These are phyloP conservation scores for Mycosphaerella arachidis DNA, from an alignment of 2,329 filamentous ascomycete species.

Conservation along the genomic window DNA sequence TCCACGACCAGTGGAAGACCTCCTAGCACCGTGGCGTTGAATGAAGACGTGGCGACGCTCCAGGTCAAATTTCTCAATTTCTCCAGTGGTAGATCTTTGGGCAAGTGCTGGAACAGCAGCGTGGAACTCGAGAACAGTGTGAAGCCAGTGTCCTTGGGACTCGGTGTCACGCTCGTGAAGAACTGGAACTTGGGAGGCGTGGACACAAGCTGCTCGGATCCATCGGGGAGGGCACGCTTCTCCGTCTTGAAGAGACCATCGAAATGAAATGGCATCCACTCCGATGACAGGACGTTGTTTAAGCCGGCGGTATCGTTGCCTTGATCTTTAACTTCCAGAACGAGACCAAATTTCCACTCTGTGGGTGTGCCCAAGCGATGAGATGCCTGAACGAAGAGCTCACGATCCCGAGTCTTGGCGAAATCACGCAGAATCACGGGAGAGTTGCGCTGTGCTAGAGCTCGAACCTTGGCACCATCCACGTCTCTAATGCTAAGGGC, in stretches of 20 bases:
- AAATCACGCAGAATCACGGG: conserved; percentile 13
- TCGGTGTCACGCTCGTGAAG: conserved; percentile 9
- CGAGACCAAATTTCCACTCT: conserved; percentile 13
- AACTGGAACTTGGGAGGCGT: conserved; percentile 13
- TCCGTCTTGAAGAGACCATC: conserved; percentile 16
- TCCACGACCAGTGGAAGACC: conserved; percentile 5
- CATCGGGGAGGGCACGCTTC: conserved; percentile 2
- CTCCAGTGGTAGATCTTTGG: background rate
- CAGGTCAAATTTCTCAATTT: conserved; percentile 1
- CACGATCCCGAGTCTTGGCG: conserved; percentile 9
- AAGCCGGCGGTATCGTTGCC: conserved; percentile 7
- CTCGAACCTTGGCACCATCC: conserved; percentile 9
- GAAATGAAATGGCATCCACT: conserved; percentile 16
- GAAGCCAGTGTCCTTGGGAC: conserved; percentile 9
- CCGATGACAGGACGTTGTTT: conserved; percentile 12
- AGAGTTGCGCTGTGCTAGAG: conserved; percentile 11
- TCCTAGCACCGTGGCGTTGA: background rate
- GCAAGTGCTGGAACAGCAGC: conserved; percentile 4
- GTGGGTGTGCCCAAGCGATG: conserved; percentile 6
- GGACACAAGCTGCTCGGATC: conserved; percentile 7
- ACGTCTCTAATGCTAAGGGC: conserved; percentile 6
- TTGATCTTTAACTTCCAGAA: conserved; percentile 14
- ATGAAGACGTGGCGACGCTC: conserved; percentile 5
- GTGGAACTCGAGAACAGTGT: conserved; percentile 12
- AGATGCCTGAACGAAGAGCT: conserved; percentile 8